Evolutionary conservation across 306 rosid species (phyloP).

Genomic region (Lathyrus aphaca): DNA sequence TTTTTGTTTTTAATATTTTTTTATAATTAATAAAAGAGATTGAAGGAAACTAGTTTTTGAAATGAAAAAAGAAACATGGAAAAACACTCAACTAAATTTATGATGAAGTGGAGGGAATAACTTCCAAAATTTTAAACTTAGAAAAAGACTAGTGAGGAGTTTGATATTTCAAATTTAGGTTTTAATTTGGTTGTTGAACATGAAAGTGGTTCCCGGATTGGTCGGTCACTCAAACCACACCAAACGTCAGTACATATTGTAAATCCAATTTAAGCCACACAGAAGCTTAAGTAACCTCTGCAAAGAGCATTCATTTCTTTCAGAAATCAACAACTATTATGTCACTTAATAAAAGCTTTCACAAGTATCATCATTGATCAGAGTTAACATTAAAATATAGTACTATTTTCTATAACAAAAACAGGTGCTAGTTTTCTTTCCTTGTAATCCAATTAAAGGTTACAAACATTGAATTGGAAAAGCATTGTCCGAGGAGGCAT

Average conservation of each 20-base stretch:
- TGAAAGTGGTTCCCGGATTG: neutral
- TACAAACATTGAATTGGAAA: constrained; percentile 14
- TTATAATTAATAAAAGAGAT: too few relatives aligned
- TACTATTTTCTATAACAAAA: neutral
- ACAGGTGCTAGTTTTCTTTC: neutral
- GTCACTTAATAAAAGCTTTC: constrained; percentile 22
- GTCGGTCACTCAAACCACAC: neutral
- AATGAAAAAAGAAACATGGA: too few relatives aligned
- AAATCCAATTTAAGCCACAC: constrained; percentile 8
- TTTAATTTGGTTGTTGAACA: neutral
- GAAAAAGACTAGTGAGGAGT: too few relatives aligned
- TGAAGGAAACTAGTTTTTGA: too few relatives aligned
- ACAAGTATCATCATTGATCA: constrained; percentile 7
- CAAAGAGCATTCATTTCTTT: constrained; percentile 39
- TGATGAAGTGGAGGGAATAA: too few relatives aligned
- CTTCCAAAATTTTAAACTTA: too few relatives aligned
- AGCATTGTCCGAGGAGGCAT: neutral
- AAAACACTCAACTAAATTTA: too few relatives aligned
- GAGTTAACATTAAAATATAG: constrained; percentile 12
- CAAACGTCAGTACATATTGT: neutral
- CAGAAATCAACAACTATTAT: constrained; percentile 33
- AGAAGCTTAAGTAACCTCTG: constrained; percentile 23
- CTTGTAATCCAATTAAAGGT: constrained; percentile 32
- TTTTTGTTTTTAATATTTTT: too few relatives aligned
- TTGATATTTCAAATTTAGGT: too few relatives aligned